A percentile compares a stretch with the other conserved stretches of the same genome.
phyloP scores from a whole-genome alignment of 1,139 yeast genomes.

The Lodderomyces margitis region DNA sequence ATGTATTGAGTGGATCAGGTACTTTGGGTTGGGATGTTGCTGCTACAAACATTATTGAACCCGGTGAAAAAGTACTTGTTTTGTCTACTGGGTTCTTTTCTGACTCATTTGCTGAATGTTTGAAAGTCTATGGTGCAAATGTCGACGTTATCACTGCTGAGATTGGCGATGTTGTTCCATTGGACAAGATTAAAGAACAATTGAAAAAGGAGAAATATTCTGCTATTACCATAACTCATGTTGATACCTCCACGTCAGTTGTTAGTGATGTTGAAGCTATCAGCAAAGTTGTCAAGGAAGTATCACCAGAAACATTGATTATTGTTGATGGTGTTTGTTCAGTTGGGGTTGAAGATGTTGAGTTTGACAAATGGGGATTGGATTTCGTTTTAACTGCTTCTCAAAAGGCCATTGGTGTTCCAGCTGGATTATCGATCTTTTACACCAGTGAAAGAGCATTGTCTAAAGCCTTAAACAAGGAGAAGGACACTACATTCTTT shows the following conservation, averaged over 20 bases:
- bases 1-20: slow-evolving; percentile 86
- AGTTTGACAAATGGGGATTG: slow-evolving; percentile 87
- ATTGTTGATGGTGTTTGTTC: slow-evolving; percentile 95
- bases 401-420: slow-evolving; percentile 93
- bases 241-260: slow-evolving; percentile 94
- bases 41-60: slow-evolving; percentile 69
- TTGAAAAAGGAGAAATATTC: slow-evolving; percentile 53
- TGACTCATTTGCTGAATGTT: slow-evolving; percentile 79
- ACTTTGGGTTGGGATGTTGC: slow-evolving; percentile 94
- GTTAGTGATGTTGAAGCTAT: slow-evolving; percentile 69
- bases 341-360: slow-evolving; percentile 80
- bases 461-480: slow-evolving; percentile 52
- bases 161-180: slow-evolving; percentile 70
- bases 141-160: slow-evolving; percentile 67
- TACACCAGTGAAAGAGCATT: slow-evolving; percentile 77
- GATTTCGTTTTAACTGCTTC: slow-evolving; percentile 90
- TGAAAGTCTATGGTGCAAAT: slow-evolving; percentile 68
- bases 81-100: slow-evolving; percentile 93
- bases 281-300: slow-evolving; percentile 56
- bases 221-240: slow-evolving; percentile 86
- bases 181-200: slow-evolving; percentile 53
- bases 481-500: slow-evolving; percentile 60
- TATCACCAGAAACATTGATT: slow-evolving; percentile 77
- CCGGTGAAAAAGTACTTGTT: slow-evolving; percentile 73
- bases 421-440: slow-evolving; percentile 84